These are phyloP conservation scores for Neckera pumila DNA, from an alignment of 225 moss, liverwort and hornwort species.

Conservation along the genomic window DNA sequence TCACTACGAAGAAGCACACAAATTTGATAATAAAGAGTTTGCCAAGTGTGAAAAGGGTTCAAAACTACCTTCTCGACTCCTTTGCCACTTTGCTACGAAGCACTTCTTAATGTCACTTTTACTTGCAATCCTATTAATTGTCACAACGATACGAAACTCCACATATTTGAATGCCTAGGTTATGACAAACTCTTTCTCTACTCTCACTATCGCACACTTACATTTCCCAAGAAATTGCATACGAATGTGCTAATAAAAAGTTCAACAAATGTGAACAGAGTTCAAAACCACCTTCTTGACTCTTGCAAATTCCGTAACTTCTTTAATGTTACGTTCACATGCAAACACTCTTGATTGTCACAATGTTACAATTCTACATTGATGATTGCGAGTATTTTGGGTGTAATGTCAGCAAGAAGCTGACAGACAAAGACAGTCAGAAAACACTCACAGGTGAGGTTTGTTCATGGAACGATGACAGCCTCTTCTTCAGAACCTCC, in stretches of 20 bases:
- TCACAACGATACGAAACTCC: not conserved
- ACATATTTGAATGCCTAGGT: not conserved
- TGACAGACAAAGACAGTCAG: not conserved
- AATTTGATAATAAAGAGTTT: not conserved
- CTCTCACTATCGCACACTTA: not conserved
- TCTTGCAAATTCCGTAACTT: not conserved
- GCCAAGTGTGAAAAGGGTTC: not conserved
- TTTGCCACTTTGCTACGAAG: not conserved
- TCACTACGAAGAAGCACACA: not conserved
- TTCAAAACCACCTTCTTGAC: not conserved
- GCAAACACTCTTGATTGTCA: not conserved
- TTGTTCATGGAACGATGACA: slow-evolving; percentile 62
- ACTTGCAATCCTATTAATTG: not conserved
- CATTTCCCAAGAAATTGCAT: not conserved
- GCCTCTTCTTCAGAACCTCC: slow-evolving; percentile 65
- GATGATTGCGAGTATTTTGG: not conserved
- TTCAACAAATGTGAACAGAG: not conserved
- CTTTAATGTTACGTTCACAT: not conserved
- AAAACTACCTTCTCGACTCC: not conserved
- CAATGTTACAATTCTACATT: too few species aligned
- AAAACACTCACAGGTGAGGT: slow-evolving; percentile 54
- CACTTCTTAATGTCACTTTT: not conserved
- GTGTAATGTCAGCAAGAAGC: not conserved
- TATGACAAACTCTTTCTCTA: not conserved
- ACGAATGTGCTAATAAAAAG: not conserved